phyloP scores from a whole-genome alignment of 805 yeast genomes.

The Saccharomycopsis olivae region DNA sequence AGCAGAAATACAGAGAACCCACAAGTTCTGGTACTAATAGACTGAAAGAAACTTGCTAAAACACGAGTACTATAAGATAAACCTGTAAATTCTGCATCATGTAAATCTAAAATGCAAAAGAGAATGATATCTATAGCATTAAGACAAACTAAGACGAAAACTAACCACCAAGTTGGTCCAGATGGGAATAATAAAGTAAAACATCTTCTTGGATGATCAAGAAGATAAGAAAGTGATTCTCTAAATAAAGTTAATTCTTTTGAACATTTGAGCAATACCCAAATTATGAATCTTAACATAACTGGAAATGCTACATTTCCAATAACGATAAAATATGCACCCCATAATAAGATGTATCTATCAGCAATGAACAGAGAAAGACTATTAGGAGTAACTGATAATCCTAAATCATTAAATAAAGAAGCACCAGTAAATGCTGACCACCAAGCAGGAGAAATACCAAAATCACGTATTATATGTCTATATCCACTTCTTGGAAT shows the following conservation, averaged over 20 bases:
- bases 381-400: constrained; percentile 72
- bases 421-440: constrained; percentile 76
- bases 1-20: constrained; percentile 74
- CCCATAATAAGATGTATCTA: constrained; percentile 51
- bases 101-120: constrained; percentile 68
- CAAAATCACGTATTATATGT: constrained; percentile 37
- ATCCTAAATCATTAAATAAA: constrained; percentile 77
- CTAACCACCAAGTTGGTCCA: constrained; percentile 91
- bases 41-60: constrained; percentile 80
- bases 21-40: constrained; percentile 88
- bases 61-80: constrained; percentile 61
- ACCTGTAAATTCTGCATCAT: constrained; percentile 37
- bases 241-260: constrained; percentile 50
- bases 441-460: constrained; percentile 85
- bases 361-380: constrained; percentile 57
- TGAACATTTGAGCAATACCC: constrained; percentile 59
- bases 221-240: constrained; percentile 75
- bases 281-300: constrained; percentile 66
- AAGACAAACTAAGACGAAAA: constrained; percentile 58
- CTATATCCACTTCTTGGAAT: constrained; percentile 31
- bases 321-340: constrained; percentile 64
- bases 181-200: constrained; percentile 88
- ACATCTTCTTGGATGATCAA: constrained; percentile 96
- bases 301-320: constrained; percentile 97
- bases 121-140: constrained; percentile 73